These are phyloP conservation scores for Cladosporium sp. DNA, from an alignment of 2,329 filamentous ascomycete species.

Conservation along the genomic window DNA sequence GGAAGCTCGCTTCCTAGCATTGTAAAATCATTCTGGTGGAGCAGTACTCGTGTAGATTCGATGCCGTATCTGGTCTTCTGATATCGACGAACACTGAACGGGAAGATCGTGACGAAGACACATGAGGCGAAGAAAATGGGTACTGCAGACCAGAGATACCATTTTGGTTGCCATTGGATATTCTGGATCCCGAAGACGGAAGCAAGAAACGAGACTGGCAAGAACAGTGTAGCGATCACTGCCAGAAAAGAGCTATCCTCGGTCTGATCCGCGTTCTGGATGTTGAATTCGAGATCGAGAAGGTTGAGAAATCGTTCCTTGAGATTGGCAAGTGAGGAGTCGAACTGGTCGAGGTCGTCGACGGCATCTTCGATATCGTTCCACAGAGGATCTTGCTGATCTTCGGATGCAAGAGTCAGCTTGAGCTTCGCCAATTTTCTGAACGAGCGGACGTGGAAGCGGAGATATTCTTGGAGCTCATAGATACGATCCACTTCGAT, in stretches of 20 bases:
- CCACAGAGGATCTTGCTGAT: slow-evolving; percentile 32
- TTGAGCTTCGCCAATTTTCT: slow-evolving; percentile 34
- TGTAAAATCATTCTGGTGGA: slow-evolving; percentile 29
- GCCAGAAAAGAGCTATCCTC: slow-evolving; percentile 33
- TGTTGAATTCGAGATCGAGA: slow-evolving; percentile 38
- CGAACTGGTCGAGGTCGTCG: slow-evolving; percentile 34
- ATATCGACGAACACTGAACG: slow-evolving; percentile 23
- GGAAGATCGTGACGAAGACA: slow-evolving; percentile 27
- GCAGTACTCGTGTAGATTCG: slow-evolving; percentile 21
- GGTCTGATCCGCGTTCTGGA: slow-evolving; percentile 33
- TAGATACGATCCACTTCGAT: slow-evolving; percentile 32
- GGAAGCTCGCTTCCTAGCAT: slow-evolving; percentile 34
- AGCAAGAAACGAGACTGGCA: slow-evolving; percentile 33
- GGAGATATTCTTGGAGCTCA: slow-evolving; percentile 34
- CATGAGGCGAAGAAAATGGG: slow-evolving; percentile 29
- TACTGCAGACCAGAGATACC: slow-evolving; percentile 31
- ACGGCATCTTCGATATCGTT: slow-evolving; percentile 33
- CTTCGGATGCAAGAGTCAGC: slow-evolving; percentile 24
- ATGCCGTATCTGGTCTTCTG: slow-evolving; percentile 27
- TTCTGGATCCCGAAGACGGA: slow-evolving; percentile 35
- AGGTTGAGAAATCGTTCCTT: slow-evolving; percentile 37
- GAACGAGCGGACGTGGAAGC: slow-evolving; percentile 32
- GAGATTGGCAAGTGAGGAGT: slow-evolving; percentile 30
- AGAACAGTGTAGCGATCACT: slow-evolving; percentile 32
- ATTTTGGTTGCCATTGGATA: slow-evolving; percentile 28